These are phyloP conservation scores for Aspergillus campestris DNA, from an alignment of 495 filamentous ascomycete genomes.

Conservation along the genomic window DNA sequence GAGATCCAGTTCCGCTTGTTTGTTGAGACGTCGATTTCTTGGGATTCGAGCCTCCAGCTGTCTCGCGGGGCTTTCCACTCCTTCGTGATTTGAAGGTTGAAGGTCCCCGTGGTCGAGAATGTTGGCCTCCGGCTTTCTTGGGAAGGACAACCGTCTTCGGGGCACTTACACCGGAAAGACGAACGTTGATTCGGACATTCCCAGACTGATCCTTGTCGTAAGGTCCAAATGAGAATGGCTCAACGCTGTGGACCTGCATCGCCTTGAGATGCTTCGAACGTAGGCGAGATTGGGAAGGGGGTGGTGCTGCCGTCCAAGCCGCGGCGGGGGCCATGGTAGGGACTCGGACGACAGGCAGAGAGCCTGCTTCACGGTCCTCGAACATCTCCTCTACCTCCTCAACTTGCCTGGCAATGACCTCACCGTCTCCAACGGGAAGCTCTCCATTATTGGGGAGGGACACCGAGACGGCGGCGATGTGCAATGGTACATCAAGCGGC, in stretches of 20 bases:
- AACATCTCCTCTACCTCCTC: constrained; percentile 76
- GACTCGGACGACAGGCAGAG: constrained; percentile 59
- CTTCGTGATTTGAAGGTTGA: constrained; percentile 29
- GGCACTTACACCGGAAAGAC: constrained; percentile 26
- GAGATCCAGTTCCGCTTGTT: constrained; percentile 14
- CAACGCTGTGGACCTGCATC: constrained; percentile 34
- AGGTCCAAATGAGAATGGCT: constrained; percentile 23
- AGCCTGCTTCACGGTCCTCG: constrained; percentile 75
- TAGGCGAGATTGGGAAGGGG: constrained; percentile 22
- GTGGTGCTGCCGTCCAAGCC: constrained; percentile 40
- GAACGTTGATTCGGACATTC: constrained; percentile 24
- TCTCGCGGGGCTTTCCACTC: constrained; percentile 26
- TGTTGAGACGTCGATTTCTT: constrained; percentile 24
- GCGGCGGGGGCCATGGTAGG: constrained; percentile 50
- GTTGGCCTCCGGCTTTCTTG: constrained; percentile 20
- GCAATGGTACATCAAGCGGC: constrained; percentile 47
- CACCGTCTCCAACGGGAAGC: constrained; percentile 25
- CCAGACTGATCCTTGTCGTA: constrained; percentile 31
- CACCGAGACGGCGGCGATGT: constrained; percentile 46
- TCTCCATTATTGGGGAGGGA: constrained; percentile 42
- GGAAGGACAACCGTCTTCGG: constrained; percentile 23
- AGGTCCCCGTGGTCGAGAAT: constrained; percentile 19
- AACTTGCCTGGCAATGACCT: constrained; percentile 49
- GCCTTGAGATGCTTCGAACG: constrained; percentile 29
- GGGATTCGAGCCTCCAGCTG: constrained; percentile 9